Evolutionary conservation across 2,329 filamentous ascomycete genomes (phyloP).

Genomic region (Xylariaceae sp.): DNA sequence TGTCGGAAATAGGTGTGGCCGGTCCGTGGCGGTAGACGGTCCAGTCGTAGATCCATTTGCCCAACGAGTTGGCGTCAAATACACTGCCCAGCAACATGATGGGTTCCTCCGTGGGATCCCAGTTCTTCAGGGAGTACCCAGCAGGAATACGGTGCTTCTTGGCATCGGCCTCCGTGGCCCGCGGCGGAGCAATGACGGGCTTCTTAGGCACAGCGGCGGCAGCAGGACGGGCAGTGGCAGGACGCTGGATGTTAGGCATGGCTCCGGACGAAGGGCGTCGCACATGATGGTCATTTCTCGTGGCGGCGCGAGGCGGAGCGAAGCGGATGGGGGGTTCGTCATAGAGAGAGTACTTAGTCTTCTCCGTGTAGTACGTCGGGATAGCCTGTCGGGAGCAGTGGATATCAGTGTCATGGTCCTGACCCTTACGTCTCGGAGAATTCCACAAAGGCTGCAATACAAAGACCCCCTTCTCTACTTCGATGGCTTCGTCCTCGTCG

Average conservation of each 20-base stretch:
- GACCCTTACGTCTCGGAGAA: constrained; percentile 32
- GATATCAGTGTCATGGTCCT: constrained; percentile 55
- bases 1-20: constrained; percentile 76
- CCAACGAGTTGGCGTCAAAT: constrained; percentile 94
- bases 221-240: constrained; percentile 48
- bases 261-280: constrained; percentile 45
- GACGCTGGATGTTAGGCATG: constrained; percentile 41
- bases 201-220: constrained; percentile 39
- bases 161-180: constrained; percentile 56
- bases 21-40: constrained; percentile 86
- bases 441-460: constrained; percentile 48
- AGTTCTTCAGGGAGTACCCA: constrained; percentile 95
- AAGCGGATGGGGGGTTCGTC: constrained; percentile 33
- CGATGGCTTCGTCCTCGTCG: constrained; percentile 58
- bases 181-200: constrained; percentile 29
- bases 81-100: constrained; percentile 93
- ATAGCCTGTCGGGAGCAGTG: constrained; percentile 50
- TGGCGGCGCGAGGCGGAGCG: constrained; percentile 34
- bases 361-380: constrained; percentile 34
- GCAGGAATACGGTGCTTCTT: constrained; percentile 69
- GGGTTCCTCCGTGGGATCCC: constrained; percentile 90
- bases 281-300: constrained; percentile 35
- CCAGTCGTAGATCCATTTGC: constrained; percentile 99
- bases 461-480: constrained; percentile 47
- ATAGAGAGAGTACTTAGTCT: constrained; percentile 39